phyloP scores from a whole-genome alignment of 2,329 filamentous ascomycete genomes.

The Mollisiaceae sp. region DNA sequence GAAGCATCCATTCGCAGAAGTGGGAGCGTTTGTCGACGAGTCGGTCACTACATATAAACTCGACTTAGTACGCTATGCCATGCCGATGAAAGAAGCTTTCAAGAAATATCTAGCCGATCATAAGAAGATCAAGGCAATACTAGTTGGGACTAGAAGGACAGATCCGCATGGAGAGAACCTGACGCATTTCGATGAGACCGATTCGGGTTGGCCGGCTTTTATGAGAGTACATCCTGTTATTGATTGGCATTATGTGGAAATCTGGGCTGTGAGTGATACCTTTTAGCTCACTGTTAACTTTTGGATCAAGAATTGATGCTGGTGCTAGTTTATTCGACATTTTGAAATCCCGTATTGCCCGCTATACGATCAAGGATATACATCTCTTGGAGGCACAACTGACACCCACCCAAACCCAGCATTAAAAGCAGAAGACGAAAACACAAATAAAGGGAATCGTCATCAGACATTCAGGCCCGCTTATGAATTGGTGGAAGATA shows the following conservation, averaged over 20 bases:
- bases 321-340: conserved; percentile 73
- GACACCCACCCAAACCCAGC: conserved; percentile 91
- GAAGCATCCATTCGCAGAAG: conserved; percentile 80
- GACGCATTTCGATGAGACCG: conserved; percentile 84
- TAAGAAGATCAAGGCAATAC: conserved; percentile 73
- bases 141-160: conserved; percentile 87
- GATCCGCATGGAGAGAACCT: conserved; percentile 86
- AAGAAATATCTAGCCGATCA: conserved; percentile 73
- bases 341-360: conserved; percentile 82
- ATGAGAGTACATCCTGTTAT: conserved; percentile 95
- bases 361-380: conserved; percentile 89
- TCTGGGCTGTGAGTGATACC: conserved; percentile 72
- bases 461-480: conserved; percentile 67
- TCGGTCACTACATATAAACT: conserved; percentile 75
- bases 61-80: conserved; percentile 72
- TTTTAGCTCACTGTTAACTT: neutral
- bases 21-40: conserved; percentile 79
- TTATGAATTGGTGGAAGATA: conserved; percentile 75
- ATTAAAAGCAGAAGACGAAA: conserved; percentile 50
- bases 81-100: conserved; percentile 83
- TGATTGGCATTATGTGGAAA: conserved; percentile 95
- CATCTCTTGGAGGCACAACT: conserved; percentile 85
- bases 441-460: conserved; percentile 41
- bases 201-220: conserved; percentile 87
- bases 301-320: conserved; percentile 1